Base-by-base conservation (phyloP, 2,329 filamentous ascomycete genomes). In the Colletotrichum spaethianum region DNA sequence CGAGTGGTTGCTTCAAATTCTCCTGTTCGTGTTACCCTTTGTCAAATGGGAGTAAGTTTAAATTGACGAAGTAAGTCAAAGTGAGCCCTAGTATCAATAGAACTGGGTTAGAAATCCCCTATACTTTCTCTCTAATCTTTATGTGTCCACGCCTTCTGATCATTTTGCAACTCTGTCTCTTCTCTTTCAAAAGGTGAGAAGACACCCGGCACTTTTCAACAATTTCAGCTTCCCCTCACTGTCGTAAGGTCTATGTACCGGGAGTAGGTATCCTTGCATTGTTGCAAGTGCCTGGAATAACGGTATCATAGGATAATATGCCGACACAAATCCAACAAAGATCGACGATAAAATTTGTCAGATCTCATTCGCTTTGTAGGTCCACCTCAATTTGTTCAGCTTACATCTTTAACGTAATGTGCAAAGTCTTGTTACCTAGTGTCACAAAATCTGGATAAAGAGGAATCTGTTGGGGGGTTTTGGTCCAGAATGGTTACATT, bases 1-100 rank as follows among this genome's bases (percentile, higher is more conserved):
- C n/a, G 57, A 50, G 64, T 20, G 28, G 57, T n/a, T 42, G 61
- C 69, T n/a, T 23, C 66, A 66, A 62, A 53, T 52, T 66, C 56
- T 31, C 31, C 61, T 44, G 7, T 23, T n/a, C 20, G 42, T n/a
- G 1, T 46, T 23, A 12, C 42, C 20, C 20, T 23, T 9, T 46
- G 7, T 8, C n/a, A n/a, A 46, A 36, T 2, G 33, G 8, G 2
- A 36, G 33, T 36, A 36, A 7, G 11, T 33, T 33, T 33, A 33
- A 5, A 33, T 33, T 33, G 33, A 11, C 8, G 42, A n/a, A 44
- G 1, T 44, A 44, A 5, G 20, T 33, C 16, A n/a, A 44, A 5
- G 20, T 33, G 42, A n/a, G 20, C 1, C 9, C 42, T 20, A 18
- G 20, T 16, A 11, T n/a, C 18, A 44, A 44, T 8, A 20, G 18